These are phyloP conservation scores for Cyberlindnera veronae DNA, from an alignment of 805 yeast species.

Conservation along the genomic window DNA sequence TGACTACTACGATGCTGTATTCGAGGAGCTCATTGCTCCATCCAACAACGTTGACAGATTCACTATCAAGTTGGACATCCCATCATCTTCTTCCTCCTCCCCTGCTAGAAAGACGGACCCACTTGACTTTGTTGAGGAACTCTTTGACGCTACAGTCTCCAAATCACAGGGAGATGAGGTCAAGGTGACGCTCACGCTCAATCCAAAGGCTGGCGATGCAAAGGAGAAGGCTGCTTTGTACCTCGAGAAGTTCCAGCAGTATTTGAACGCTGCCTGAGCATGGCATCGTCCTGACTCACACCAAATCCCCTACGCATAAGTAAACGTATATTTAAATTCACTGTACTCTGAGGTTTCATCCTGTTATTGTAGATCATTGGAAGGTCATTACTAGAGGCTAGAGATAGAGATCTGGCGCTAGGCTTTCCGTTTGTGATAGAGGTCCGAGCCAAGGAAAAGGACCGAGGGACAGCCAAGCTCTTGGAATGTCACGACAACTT, in stretches of 20 bases:
- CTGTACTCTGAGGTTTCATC: too few species aligned
- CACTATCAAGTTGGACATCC: slow-evolving; percentile 31
- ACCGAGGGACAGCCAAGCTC: too few species aligned
- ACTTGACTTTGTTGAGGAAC: slow-evolving; percentile 27
- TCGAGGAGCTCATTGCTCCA: slow-evolving; percentile 56
- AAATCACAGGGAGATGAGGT: slow-evolving; percentile 27
- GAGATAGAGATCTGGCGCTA: too few species aligned
- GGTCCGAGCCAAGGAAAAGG: too few species aligned
- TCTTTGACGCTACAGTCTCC: slow-evolving; percentile 23
- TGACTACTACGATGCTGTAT: slow-evolving; percentile 53
- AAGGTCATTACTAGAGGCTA: too few species aligned
- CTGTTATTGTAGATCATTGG: too few species aligned
- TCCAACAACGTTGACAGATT: slow-evolving; percentile 42
- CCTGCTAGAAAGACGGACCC: slow-evolving; percentile 13
- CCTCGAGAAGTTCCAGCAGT: slow-evolving; percentile 19
- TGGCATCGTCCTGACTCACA: too few species aligned
- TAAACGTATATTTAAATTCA: too few species aligned
- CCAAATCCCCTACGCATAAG: too few species aligned
- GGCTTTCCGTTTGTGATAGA: too few species aligned
- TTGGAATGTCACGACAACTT: too few species aligned
- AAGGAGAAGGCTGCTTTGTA: slow-evolving; percentile 40
- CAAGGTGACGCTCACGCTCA: slow-evolving; percentile 34
- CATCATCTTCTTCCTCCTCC: slow-evolving; percentile 16
- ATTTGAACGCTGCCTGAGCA: slow-evolving; percentile 7
- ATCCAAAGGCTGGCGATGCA: slow-evolving; percentile 39